Evolutionary conservation across 208 protist genomes (phyloP).

Genomic region (Angomonas deanei): DNA sequence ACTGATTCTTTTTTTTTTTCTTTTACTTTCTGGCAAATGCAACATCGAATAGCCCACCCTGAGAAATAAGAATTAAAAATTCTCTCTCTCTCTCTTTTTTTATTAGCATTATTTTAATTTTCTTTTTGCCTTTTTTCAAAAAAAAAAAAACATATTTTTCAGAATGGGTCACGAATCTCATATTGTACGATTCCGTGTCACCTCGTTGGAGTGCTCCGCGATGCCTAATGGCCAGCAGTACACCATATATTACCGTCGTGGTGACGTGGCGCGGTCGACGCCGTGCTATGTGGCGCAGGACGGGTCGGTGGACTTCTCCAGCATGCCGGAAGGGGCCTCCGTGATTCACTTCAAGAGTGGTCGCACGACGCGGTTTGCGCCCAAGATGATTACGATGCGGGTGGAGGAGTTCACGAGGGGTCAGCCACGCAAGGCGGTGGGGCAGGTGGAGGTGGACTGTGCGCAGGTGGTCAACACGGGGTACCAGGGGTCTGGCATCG

Average conservation of each 20-base stretch:
- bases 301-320: conserved; percentile 64
- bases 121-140: not conserved
- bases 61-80: too few species aligned
- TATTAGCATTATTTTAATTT: not conserved
- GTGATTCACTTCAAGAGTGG: conserved; percentile 77
- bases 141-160: not conserved
- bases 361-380: conserved; percentile 37
- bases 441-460: conserved; percentile 69
- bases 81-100: conserved; percentile 6
- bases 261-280: conserved; percentile 62
- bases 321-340: conserved; percentile 77
- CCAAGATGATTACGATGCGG: conserved; percentile 79
- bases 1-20: not conserved
- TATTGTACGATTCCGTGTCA: conserved; percentile 75
- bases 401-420: conserved; percentile 79
- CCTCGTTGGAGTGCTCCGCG: conserved; percentile 52
- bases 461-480: conserved; percentile 31
- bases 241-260: conserved; percentile 71
- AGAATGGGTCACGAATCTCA: conserved; percentile 51
- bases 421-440: conserved; percentile 51
- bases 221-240: conserved; percentile 70
- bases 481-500: conserved; percentile 26
- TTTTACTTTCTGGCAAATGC: conserved; percentile 1
- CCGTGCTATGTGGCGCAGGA: conserved; percentile 61
- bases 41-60: too few species aligned